Conservation (phyloP, 208 protist genomes). For the Leishmania arabica region DNA sequence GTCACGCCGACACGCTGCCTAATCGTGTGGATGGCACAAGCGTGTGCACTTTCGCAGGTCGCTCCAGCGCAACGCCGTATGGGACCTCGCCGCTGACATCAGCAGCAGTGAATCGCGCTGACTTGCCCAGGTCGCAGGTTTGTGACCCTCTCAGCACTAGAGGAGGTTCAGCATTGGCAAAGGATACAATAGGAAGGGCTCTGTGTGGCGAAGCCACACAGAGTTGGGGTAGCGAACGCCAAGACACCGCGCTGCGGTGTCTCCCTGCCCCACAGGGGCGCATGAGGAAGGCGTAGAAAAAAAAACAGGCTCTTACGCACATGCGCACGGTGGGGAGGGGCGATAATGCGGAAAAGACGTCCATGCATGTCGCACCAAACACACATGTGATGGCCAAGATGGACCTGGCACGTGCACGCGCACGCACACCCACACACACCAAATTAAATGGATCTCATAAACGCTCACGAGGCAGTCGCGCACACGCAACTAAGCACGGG, state of each 20-base stretch:
- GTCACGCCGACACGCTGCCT: background rate
- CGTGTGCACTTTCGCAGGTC: background rate
- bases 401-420: background rate
- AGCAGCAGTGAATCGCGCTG: background rate
- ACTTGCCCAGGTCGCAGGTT: background rate
- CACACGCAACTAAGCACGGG: background rate
- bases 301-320: background rate
- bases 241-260: background rate
- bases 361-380: background rate
- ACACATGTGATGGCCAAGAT: background rate
- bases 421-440: background rate
- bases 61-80: background rate
- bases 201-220: background rate
- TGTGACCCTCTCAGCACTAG: background rate
- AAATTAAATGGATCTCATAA: background rate
- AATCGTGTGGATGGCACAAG: background rate
- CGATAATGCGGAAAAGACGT: background rate
- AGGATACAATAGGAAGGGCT: background rate
- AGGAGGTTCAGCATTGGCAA: background rate
- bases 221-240: background rate
- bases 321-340: background rate
- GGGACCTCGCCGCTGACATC: background rate
- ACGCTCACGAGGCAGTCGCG: background rate
- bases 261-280: background rate
- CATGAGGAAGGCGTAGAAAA: background rate